These are phyloP conservation scores for Pseudogymnoascus sp. DNA, from an alignment of 2,329 filamentous ascomycete genomes.

Conservation along the genomic window DNA sequence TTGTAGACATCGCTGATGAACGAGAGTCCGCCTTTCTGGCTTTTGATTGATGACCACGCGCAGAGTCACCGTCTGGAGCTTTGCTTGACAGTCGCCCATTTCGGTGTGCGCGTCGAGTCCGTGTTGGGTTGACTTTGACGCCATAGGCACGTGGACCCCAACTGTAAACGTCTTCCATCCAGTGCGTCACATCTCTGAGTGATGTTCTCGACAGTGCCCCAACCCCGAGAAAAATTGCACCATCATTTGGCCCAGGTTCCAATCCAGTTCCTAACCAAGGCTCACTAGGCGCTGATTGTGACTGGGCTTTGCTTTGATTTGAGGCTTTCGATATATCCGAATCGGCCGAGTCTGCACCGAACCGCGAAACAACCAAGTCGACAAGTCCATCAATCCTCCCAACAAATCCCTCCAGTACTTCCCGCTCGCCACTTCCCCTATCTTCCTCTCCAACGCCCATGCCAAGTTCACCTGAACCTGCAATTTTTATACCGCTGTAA, in stretches of 20 bases:
- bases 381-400: constrained; percentile 72
- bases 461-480: constrained; percentile 82
- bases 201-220: constrained; percentile 65
- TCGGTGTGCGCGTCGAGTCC: constrained; percentile 37
- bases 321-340: constrained; percentile 9
- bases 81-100: background rate
- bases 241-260: constrained; percentile 64
- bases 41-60: constrained; percentile 26
- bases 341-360: constrained; percentile 42
- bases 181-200: constrained; percentile 64
- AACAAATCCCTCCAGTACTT: constrained; percentile 84
- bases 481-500: constrained; percentile 77
- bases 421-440: constrained; percentile 84
- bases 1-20: background rate
- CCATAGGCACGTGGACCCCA: constrained; percentile 83
- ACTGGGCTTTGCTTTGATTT: constrained; percentile 12
- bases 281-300: constrained; percentile 25
- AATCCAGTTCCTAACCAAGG: constrained; percentile 67
- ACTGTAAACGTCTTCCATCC: constrained; percentile 81
- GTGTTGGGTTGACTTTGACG: constrained; percentile 67
- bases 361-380: constrained; percentile 80
- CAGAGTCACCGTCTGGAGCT: background rate
- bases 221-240: constrained; percentile 75
- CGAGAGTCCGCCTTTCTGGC: background rate
- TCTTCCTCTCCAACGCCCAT: constrained; percentile 94